These are phyloP conservation scores for Leishmania aethiopica DNA, from an alignment of 208 protist genomes.

Conservation along the genomic window DNA sequence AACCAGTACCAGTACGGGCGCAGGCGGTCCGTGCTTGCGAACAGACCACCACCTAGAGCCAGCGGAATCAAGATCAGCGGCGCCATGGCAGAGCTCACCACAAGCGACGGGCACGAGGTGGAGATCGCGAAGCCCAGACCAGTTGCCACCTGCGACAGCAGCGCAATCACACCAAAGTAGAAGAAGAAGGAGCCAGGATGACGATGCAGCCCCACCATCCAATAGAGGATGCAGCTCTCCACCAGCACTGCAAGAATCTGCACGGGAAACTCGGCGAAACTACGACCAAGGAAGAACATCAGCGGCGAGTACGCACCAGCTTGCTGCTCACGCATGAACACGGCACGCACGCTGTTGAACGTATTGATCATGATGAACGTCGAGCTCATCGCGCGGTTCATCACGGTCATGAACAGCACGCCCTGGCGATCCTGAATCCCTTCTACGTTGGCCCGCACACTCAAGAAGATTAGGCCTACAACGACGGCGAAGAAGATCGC, in stretches of 20 bases:
- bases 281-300: slow-evolving; percentile 52
- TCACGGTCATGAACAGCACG: slow-evolving; percentile 69
- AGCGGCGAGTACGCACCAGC: slow-evolving; percentile 66
- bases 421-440: slow-evolving; percentile 67
- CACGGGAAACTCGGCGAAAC: slow-evolving; percentile 57
- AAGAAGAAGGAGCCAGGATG: slow-evolving; percentile 59
- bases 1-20: slow-evolving; percentile 84
- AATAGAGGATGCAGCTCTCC: slow-evolving; percentile 68
- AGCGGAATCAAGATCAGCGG: slow-evolving; percentile 72
- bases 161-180: slow-evolving; percentile 47
- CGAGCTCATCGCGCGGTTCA: slow-evolving; percentile 64
- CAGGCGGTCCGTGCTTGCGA: slow-evolving; percentile 63
- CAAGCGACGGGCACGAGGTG: slow-evolving; percentile 34
- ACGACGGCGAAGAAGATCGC: slow-evolving; percentile 68
- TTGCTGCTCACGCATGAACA: slow-evolving; percentile 75
- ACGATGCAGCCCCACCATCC: slow-evolving; percentile 49
- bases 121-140: slow-evolving; percentile 66
- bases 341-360: slow-evolving; percentile 46
- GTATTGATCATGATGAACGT: slow-evolving; percentile 58
- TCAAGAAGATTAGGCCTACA: slow-evolving; percentile 77
- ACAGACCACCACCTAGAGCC: slow-evolving; percentile 61
- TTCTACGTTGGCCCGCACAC: slow-evolving; percentile 47
- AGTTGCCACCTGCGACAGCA: slow-evolving; percentile 56
- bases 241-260: slow-evolving; percentile 45
- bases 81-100: slow-evolving; percentile 48